phyloP scores from a whole-genome alignment of 2,329 filamentous ascomycete genomes.

The Tolypocladium ovalisporum region DNA sequence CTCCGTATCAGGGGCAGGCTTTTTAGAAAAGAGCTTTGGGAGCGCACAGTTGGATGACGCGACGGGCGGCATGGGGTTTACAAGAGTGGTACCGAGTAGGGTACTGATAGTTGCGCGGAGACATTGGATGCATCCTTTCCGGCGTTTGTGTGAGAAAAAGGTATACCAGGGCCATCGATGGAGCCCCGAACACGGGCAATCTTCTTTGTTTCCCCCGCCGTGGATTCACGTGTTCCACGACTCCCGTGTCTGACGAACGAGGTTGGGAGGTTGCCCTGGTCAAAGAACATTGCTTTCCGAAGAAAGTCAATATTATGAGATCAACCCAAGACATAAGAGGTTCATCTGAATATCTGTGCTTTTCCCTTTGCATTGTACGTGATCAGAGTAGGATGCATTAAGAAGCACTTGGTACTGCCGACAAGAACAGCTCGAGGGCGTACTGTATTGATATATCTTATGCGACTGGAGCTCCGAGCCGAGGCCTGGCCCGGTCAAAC shows the following conservation, averaged over 20 bases:
- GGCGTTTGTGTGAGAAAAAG: background rate
- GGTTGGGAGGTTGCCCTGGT: background rate
- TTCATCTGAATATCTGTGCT: background rate
- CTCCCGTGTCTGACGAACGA: background rate
- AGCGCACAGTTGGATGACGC: background rate
- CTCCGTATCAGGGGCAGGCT: conserved; percentile 25
- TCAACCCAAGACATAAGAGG: background rate
- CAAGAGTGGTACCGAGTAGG: background rate
- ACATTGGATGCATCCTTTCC: conserved; percentile 2
- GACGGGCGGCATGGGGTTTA: background rate
- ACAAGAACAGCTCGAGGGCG: background rate
- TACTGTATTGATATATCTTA: too few relatives aligned
- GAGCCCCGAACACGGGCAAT: background rate
- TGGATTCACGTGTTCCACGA: background rate
- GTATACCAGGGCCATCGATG: background rate
- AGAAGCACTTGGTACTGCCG: background rate
- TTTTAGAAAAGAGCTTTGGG: conserved; percentile 11
- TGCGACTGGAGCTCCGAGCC: background rate
- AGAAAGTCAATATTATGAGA: background rate
- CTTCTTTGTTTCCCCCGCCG: background rate
- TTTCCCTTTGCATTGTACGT: background rate
- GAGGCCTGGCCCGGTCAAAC: background rate
- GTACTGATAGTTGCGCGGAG: background rate
- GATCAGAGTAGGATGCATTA: background rate
- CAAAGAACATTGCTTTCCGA: too few relatives aligned